Conservation (phyloP, 2,329 filamentous ascomycete genomes). For the Aspergillus neotritici region DNA sequence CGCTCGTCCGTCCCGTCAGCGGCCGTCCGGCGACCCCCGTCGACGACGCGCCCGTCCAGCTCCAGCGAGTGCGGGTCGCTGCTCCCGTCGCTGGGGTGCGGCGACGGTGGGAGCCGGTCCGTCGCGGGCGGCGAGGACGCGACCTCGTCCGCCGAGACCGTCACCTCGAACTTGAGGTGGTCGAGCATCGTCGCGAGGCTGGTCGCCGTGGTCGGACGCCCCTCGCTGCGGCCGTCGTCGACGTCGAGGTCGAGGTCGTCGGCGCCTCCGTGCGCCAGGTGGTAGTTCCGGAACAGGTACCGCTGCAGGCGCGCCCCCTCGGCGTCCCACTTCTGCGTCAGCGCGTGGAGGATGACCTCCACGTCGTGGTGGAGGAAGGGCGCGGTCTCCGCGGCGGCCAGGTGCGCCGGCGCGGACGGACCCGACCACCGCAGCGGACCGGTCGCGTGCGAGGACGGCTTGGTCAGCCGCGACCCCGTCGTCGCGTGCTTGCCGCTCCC, state of each 20-base stretch:
- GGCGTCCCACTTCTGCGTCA: slow-evolving; percentile 43
- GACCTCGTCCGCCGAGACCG: slow-evolving; percentile 26
- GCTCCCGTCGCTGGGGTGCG: slow-evolving; percentile 1
- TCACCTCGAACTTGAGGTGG: slow-evolving; percentile 32
- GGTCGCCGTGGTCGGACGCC: slow-evolving; percentile 34
- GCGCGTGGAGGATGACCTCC: slow-evolving; percentile 35
- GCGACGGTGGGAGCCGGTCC: slow-evolving; percentile 2
- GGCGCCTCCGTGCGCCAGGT: slow-evolving; percentile 32
- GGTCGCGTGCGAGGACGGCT: slow-evolving; percentile 19
- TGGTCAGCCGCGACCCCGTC: slow-evolving; percentile 29
- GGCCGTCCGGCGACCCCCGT: slow-evolving; percentile 14
- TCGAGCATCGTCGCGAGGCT: slow-evolving; percentile 37
- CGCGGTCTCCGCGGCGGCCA: slow-evolving; percentile 17
- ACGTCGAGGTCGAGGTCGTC: slow-evolving; percentile 11
- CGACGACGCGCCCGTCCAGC: slow-evolving; percentile 15
- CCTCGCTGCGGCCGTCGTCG: slow-evolving; percentile 33
- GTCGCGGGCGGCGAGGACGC: slow-evolving; percentile 15
- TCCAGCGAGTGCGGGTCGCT: slow-evolving; percentile 13
- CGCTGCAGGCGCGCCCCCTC: slow-evolving; percentile 39
- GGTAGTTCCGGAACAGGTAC: slow-evolving; percentile 45
- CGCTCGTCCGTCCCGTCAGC: slow-evolving; percentile 16
- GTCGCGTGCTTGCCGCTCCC: slow-evolving; percentile 21
- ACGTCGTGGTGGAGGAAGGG: slow-evolving; percentile 35
- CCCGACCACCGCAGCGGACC: slow-evolving; percentile 9
- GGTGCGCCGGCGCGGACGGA: slow-evolving; percentile 6